These are phyloP conservation scores for Senna tora DNA, from an alignment of 306 rosid genomes.

Conservation along the genomic window DNA sequence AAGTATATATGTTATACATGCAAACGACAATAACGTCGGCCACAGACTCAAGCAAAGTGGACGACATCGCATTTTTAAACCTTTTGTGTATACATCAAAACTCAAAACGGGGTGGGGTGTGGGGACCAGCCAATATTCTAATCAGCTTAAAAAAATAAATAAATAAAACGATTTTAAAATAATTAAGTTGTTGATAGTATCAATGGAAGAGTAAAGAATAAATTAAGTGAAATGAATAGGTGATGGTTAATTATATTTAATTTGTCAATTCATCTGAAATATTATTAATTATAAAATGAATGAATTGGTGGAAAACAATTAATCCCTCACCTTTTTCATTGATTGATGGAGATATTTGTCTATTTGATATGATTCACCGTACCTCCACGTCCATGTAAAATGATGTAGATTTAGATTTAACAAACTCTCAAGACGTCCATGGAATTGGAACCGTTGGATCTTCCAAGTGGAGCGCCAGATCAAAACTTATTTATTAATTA, in stretches of 20 bases:
- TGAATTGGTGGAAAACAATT: slow-evolving; percentile 40
- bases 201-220: slow-evolving; percentile 22
- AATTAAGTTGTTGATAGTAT: slow-evolving; percentile 5
- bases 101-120: background rate
- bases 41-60: background rate
- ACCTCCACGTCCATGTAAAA: background rate
- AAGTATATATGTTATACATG: slow-evolving; percentile 15
- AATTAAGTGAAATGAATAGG: slow-evolving; percentile 21
- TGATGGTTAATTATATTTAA: slow-evolving; percentile 14
- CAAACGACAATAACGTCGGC: slow-evolving; percentile 53
- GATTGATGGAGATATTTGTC: slow-evolving; percentile 30
- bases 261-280: slow-evolving; percentile 38
- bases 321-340: slow-evolving; percentile 35
- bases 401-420: background rate
- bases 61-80: slow-evolving; percentile 9
- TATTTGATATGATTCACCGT: slow-evolving; percentile 18
- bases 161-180: background rate
- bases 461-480: background rate
- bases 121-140: slow-evolving; percentile 18
- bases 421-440: background rate
- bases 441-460: slow-evolving; percentile 6
- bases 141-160: too few species aligned
- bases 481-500: background rate
- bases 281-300: slow-evolving; percentile 9
- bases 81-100: background rate